Evolutionary conservation across 1,284 basidiomycete species (phyloP).

Genomic region (Austroboletus rostrupii): DNA sequence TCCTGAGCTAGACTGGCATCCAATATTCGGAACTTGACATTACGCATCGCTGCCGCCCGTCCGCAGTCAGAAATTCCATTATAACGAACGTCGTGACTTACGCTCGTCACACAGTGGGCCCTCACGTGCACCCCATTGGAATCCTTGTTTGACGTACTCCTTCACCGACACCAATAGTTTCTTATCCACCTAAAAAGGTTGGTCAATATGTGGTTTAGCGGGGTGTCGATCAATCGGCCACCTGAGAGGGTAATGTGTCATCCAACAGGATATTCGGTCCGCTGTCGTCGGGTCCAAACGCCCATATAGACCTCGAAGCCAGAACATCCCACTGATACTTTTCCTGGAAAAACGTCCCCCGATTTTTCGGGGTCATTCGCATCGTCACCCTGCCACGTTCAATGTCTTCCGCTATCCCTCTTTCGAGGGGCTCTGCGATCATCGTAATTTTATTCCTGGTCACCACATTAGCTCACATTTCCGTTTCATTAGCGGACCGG

Average conservation of each 20-base stretch:
- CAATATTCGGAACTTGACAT: conserved; percentile 95
- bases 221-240: conserved; percentile 27
- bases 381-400: conserved; percentile 89
- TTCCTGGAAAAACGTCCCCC: conserved; percentile 91
- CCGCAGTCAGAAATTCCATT: conserved; percentile 4
- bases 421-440: conserved; percentile 95
- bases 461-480: conserved; percentile 10
- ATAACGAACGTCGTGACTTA: conserved; percentile 45
- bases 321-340: conserved; percentile 98
- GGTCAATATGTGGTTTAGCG: not conserved
- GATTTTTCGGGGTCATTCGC: conserved; percentile 89
- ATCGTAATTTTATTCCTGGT: conserved; percentile 91
- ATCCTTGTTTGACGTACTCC: conserved; percentile 97
- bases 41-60: conserved; percentile 77
- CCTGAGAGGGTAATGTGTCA: conserved; percentile 93
- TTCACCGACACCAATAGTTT: conserved; percentile 85
- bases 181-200: conserved; percentile 73
- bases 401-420: conserved; percentile 91
- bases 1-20: conserved; percentile 91
- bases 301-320: conserved; percentile 97
- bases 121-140: conserved; percentile 98
- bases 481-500: conserved; percentile 1
- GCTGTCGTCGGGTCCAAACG: conserved; percentile 96
- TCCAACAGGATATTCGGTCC: conserved; percentile 93
- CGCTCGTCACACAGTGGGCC: conserved; percentile 98